Conservation (phyloP, 1,284 basidiomycete genomes). For the Trametes pubescens region DNA sequence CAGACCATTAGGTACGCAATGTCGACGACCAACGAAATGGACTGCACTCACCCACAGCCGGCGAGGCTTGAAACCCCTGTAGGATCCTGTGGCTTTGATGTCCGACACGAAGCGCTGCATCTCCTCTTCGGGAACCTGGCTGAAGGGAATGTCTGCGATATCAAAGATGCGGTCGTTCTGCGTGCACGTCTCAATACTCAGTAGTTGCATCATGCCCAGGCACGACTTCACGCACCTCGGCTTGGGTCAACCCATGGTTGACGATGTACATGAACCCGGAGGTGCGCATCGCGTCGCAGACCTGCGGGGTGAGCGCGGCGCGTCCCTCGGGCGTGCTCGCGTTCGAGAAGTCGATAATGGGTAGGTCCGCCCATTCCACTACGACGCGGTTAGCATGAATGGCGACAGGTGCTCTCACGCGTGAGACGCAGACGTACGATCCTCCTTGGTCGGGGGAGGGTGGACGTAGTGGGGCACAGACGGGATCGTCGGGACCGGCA, state of each 20-base stretch:
- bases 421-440: not conserved
- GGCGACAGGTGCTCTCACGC: not conserved
- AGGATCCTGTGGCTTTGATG: constrained; percentile 60
- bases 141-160: constrained; percentile 69
- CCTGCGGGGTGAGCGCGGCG: constrained; percentile 53
- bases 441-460: not conserved
- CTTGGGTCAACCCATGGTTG: constrained; percentile 61
- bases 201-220: not conserved
- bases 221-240: constrained; percentile 46
- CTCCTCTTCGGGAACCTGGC: constrained; percentile 60
- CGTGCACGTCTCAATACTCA: constrained; percentile 1
- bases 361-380: constrained; percentile 76
- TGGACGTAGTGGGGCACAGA: constrained; percentile 34
- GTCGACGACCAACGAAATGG: not conserved
- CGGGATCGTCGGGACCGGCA: constrained; percentile 18
- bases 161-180: constrained; percentile 60
- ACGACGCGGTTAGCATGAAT: not conserved
- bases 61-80: constrained; percentile 66
- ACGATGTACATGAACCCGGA: constrained; percentile 71
- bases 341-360: constrained; percentile 70
- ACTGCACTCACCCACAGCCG: constrained; percentile 56
- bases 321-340: constrained; percentile 56
- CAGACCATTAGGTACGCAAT: not conserved
- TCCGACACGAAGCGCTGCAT: constrained; percentile 59
- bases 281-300: constrained; percentile 65